Evolutionary conservation across 331 rosid species (phyloP), one percentile per base, ranked within the genome.

Genomic region (Saraca asoca): DNA sequence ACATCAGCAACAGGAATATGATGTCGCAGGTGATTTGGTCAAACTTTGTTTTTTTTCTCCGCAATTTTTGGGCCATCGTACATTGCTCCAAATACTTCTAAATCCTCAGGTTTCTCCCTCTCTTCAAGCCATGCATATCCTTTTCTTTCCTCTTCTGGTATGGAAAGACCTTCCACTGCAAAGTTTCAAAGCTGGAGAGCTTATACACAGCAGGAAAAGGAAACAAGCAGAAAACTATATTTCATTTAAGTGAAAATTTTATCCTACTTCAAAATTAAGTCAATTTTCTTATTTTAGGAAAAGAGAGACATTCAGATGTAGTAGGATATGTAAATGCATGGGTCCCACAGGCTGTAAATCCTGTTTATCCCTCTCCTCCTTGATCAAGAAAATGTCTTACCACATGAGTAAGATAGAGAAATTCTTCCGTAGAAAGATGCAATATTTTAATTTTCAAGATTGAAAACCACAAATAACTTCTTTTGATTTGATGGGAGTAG

Each of bases 91-190:
- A 52, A 76, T 11, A 82, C 88, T 16, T 79, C 66, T n/a, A 90
- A 44, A 63, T 87, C 91, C 56, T 81, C 87, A 16, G 81, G 88
- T 55, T 72, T 64, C 74, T 83, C 91, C 75, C 80, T 89, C 80
- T 93, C 98, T 78, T 93, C 80, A 52, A 94, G 92, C 97, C 98
- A 94, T 10, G 91, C 89, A 48, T 86, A 70, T 13, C 13, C 51
- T 17, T 75, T 80, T 72, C 63, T 83, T 63, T 90, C 96, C 63
- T 76, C 86, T 69, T 90, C 92, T 0, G 85, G 72, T 59, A 85
- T 67, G 10, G 82, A 52, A 12, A 70, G 43, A 69, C 91, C 90
- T 6, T 85, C 90, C 8, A 70, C 95, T 86, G 82, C 58, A 72
- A 67, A 24, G 3, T 24, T 24, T 68, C 43, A 39, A 39, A 39